A percentile compares a stretch with the other conserved stretches of the same genome.
phyloP scores from a whole-genome alignment of 345 rosid species.

The Erysimum cheiranthoides region DNA sequence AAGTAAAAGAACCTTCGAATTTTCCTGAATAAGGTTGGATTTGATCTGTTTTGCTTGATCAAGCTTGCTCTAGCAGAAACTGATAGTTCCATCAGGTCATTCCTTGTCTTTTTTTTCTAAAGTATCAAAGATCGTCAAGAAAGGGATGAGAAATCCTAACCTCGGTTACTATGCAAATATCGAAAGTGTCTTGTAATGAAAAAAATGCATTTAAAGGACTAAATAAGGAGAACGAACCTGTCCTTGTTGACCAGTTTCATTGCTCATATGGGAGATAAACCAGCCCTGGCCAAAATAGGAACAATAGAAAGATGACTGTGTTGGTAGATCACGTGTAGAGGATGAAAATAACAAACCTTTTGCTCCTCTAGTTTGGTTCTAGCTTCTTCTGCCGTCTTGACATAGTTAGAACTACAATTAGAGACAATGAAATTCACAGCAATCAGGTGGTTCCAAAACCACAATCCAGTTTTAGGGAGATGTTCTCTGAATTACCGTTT shows the following conservation, averaged over 20 bases:
- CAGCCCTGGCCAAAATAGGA: slow-evolving; percentile 58
- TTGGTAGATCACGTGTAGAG: slow-evolving; percentile 20
- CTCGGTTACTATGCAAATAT: slow-evolving; percentile 8
- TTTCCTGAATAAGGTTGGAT: slow-evolving; percentile 52
- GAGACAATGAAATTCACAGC: slow-evolving; percentile 9
- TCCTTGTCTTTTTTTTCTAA: slow-evolving; percentile 47
- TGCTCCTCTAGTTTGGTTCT: slow-evolving; percentile 59
- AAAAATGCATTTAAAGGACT: background rate
- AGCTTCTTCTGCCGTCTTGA: slow-evolving; percentile 55
- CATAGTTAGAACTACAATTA: slow-evolving; percentile 58
- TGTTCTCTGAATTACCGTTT: slow-evolving; percentile 59
- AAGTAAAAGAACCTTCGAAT: slow-evolving; percentile 56
- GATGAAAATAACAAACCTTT: slow-evolving; percentile 50
- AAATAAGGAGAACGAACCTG: slow-evolving; percentile 45
- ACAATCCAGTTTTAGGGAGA: slow-evolving; percentile 25
- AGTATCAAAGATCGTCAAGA: slow-evolving; percentile 26
- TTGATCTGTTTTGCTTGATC: slow-evolving; percentile 54
- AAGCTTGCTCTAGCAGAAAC: slow-evolving; percentile 62
- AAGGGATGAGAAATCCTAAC: slow-evolving; percentile 8
- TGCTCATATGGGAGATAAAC: too few relatives aligned
- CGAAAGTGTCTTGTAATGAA: background rate
- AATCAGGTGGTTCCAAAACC: slow-evolving; percentile 5
- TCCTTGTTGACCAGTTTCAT: slow-evolving; percentile 42
- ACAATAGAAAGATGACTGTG: slow-evolving; percentile 7
- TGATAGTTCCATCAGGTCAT: slow-evolving; percentile 48